Base-by-base conservation (phyloP, 2,329 filamentous ascomycete species). In the Xylariales sp. region DNA sequence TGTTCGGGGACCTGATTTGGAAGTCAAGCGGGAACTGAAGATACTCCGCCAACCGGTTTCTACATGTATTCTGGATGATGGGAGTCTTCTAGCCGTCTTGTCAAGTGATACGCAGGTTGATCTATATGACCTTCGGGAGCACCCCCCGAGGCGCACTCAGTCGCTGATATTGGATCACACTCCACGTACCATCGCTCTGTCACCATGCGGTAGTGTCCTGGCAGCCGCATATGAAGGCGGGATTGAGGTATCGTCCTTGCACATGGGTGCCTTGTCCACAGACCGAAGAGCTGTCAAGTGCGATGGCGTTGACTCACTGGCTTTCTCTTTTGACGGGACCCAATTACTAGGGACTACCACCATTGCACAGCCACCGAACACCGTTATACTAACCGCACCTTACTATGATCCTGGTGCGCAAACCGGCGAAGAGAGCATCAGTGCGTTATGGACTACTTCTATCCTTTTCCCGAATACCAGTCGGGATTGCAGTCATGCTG, bases 211-310 rank as follows among this genome's bases (percentile, higher is more conserved):
- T 18, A 81, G 83, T 31, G 86, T 95, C 11, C 66, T 95, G 33
- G 89, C 89, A 18, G 84, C 88, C 12, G 88, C 88, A 6, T 94
- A 90, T 61, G 82, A 88, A 55, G 86, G 86, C 42, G 87, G 86
- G n/a, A 90, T 95, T 47, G 89, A 95, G 60, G 86, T 95, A 0
- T 82, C 86, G 20, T 86, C 88, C 4, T 68, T 95, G 28, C 78
- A 78, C 35, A 70, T 82, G 3, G 76, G 72, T 40, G 80, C 78
- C 19, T 55, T 83, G 20, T 62, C 76, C 10, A 85, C 78, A 0
- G 84, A 89, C 51, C 75, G 84, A 53, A 74, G 87, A 51, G 78
- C 86, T 9, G 86, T 91, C 43, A 88, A 89, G 55, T 91, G 86
- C 55, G 82, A 86, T 55, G 76, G 75, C 2, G 84, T 90, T 4